These are phyloP conservation scores for Daldinia eschscholtzii DNA, from an alignment of 2,329 filamentous ascomycete genomes.

Conservation along the genomic window DNA sequence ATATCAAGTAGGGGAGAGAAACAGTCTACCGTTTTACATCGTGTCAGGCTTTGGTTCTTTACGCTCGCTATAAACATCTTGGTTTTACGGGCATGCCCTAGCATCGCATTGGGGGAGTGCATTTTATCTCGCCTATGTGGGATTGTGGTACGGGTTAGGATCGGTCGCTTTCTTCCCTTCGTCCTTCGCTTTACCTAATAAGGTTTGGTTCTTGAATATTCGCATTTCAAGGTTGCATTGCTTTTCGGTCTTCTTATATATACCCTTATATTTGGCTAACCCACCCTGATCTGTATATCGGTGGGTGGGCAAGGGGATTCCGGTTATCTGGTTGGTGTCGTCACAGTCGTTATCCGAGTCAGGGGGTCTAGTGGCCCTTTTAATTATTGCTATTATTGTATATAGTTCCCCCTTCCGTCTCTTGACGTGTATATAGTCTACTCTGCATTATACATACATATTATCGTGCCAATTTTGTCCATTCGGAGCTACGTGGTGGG, in stretches of 20 bases:
- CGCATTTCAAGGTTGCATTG: conserved; percentile 15
- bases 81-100: background rate
- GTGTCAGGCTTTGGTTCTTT: conserved; percentile 6
- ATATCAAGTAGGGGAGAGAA: conserved; percentile 14
- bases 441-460: background rate
- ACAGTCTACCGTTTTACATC: background rate
- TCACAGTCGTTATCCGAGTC: conserved; percentile 5
- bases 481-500: background rate
- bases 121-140: background rate
- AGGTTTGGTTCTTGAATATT: conserved; percentile 2
- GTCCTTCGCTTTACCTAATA: background rate
- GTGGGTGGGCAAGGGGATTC: conserved; percentile 4
- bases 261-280: background rate
- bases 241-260: conserved; percentile 8
- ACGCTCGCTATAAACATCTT: background rate
- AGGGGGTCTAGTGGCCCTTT: conserved; percentile 8
- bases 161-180: conserved; percentile 33
- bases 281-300: background rate
- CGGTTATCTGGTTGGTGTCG: background rate
- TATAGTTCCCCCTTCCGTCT: conserved; percentile 22
- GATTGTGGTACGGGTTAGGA: conserved; percentile 22
- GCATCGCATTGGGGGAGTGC: conserved; percentile 10
- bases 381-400: conserved; percentile 25
- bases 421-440: conserved; percentile 24
- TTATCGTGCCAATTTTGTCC: background rate